Base-by-base conservation (phyloP, 2,329 filamentous ascomycete species). In the Calonectria pseudoturangicola region DNA sequence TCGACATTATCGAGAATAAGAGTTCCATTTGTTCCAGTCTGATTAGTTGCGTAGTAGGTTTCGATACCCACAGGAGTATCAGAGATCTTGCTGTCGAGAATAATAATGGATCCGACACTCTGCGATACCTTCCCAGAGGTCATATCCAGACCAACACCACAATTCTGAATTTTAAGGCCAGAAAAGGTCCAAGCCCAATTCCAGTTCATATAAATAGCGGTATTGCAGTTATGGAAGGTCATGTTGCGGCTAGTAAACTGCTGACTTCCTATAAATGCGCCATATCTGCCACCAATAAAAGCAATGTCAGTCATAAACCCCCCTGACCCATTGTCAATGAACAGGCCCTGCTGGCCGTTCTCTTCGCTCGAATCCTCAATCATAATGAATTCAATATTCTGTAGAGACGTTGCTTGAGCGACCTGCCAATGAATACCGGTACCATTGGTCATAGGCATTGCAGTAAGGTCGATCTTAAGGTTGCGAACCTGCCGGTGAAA, bases 1-100 rank as follows among this genome's bases (percentile, higher is more conserved):
- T 98, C 95, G 43, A 97, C 94, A 77, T 98, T 98, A 85, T 98
- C 94, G 13, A 98, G 84, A 76, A 98, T 89, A 54, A 98, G 89
- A 16, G 94, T 95, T 73, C 94, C 95, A 80, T 95, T 96, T 77
- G 94, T 94, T 69, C 88, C 71, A 2, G 91, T 88, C 70, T 92
- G 88, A 68, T 85, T 83, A 7, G 89, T 85, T 77, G 89, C 88
- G 85, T 94, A 98, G 2, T 93, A 90, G 28, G 95, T 96, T 78
- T 91, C 91, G 79, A 98, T 88, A 77, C 94, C 96, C 64, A 94
- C 89, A 2, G 89, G 89, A 0, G 94, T 96, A 84, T 94, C 92
- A 76, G 88, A 90, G 79, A 98, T 92, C 77, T 89, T 92, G 86
- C 93, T 96, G 87, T 98, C 96, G 62, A 96, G 87, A 51, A 98